These are phyloP conservation scores for Thermomucor indicae-seudaticae DNA, from an alignment of 371 early-diverging fungal species.

Conservation along the genomic window DNA sequence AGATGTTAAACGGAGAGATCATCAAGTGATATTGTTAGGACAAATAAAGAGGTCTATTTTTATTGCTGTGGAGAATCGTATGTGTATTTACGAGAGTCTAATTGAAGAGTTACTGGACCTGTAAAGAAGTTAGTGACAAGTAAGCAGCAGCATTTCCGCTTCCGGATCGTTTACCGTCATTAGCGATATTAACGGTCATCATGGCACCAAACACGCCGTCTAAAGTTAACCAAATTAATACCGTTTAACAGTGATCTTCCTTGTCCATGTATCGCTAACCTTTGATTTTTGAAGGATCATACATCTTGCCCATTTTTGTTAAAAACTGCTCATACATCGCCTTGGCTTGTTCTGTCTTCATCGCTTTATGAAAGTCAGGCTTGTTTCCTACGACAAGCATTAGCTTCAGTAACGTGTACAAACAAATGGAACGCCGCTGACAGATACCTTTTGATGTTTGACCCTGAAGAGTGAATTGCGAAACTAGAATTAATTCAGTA, in stretches of 20 bases:
- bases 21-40: no score
- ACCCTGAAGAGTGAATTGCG: constrained; percentile 85
- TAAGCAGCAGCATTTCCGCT: not conserved
- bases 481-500: constrained; percentile 49
- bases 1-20: no score
- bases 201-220: constrained; percentile 81
- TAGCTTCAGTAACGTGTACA: not conserved
- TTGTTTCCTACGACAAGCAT: constrained; percentile 53
- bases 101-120: constrained; percentile 76
- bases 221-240: constrained; percentile 10
- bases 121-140: not conserved
- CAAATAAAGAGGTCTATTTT: no score
- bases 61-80: constrained; percentile 18
- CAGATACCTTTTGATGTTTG: constrained; percentile 61
- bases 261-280: constrained; percentile 28
- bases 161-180: constrained; percentile 61
- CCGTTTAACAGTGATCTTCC: no score
- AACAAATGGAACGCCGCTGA: not conserved
- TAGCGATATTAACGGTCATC: constrained; percentile 84
- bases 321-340: constrained; percentile 73
- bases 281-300: constrained; percentile 63
- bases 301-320: constrained; percentile 57
- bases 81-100: constrained; percentile 68
- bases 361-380: constrained; percentile 87
- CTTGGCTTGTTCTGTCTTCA: constrained; percentile 67